phyloP scores from a whole-genome alignment of 148 eudicot species.

The Dianthus caryophyllus region DNA sequence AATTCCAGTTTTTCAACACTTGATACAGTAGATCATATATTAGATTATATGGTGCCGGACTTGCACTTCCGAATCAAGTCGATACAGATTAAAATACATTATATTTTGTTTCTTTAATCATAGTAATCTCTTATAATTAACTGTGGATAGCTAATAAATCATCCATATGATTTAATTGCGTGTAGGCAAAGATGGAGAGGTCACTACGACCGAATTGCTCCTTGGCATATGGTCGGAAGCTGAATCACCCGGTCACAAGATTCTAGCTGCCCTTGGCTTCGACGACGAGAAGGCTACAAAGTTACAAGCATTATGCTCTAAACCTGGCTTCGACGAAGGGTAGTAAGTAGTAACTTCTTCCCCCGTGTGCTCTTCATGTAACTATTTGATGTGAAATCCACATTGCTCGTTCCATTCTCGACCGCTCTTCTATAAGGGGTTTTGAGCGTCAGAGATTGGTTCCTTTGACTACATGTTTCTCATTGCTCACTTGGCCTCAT shows the following conservation, averaged over 20 bases:
- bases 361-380: conserved; percentile 12
- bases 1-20: too few species aligned
- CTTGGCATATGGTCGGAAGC: conserved; percentile 70
- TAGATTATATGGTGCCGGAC: too few species aligned
- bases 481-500: not conserved
- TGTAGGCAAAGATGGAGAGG: conserved; percentile 56
- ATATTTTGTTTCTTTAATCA: not conserved
- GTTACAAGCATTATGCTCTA: conserved; percentile 46
- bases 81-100: too few species aligned
- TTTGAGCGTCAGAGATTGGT: not conserved
- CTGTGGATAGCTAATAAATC: not conserved
- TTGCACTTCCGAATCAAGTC: too few species aligned
- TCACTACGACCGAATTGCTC: conserved; percentile 55
- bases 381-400: conserved; percentile 18
- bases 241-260: conserved; percentile 63
- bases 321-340: conserved; percentile 47
- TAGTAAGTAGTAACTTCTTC: conserved; percentile 11
- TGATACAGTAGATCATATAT: too few species aligned
- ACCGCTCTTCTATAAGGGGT: not conserved
- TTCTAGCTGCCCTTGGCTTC: conserved; percentile 68
- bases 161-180: conserved; percentile 4
- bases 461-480: conserved; percentile 4
- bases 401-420: conserved; percentile 4
- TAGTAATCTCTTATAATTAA: not conserved
- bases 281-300: conserved; percentile 49